Evolutionary conservation across 768 basidiomycete genomes (phyloP).

Genomic region (Hysterangium stoloniferum): DNA sequence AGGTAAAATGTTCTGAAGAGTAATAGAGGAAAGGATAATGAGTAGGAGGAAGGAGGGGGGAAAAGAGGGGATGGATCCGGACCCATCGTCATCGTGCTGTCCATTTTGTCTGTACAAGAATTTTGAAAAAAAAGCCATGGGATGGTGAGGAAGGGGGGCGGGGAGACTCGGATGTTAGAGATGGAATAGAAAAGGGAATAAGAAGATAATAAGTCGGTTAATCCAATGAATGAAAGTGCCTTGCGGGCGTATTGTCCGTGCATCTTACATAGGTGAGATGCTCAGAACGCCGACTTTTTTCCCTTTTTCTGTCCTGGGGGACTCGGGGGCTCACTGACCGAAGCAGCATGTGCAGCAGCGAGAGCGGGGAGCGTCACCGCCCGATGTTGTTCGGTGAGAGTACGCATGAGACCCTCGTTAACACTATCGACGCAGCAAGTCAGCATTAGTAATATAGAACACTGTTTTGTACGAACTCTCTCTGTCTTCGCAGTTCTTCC

Average conservation of each 20-base stretch:
- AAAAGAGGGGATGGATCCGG: neutral
- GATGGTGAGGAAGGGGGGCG: neutral
- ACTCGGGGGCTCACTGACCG: slow-evolving; percentile 7
- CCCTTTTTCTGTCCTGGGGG: slow-evolving; percentile 5
- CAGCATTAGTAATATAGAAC: neutral
- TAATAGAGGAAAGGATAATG: neutral
- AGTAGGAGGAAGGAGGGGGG: neutral
- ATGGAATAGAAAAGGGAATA: neutral
- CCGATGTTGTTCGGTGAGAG: slow-evolving; percentile 67
- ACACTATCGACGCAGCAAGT: slow-evolving; percentile 34
- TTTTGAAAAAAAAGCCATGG: neutral
- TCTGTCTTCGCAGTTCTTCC: slow-evolving; percentile 71
- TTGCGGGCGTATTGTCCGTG: neutral
- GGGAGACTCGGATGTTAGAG: neutral
- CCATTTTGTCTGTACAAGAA: too few species aligned
- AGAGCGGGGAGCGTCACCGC: slow-evolving; percentile 50
- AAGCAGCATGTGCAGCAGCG: slow-evolving; percentile 34
- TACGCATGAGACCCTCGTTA: slow-evolving; percentile 86
- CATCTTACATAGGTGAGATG: too few species aligned
- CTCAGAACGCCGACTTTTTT: slow-evolving; percentile 5
- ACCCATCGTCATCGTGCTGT: neutral
- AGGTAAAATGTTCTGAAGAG: too few species aligned
- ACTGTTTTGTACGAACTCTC: slow-evolving; percentile 33
- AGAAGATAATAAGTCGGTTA: neutral
- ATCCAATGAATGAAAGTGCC: neutral